Conservation (phyloP, 495 filamentous ascomycete species). For the Cenococcum geophilum region DNA sequence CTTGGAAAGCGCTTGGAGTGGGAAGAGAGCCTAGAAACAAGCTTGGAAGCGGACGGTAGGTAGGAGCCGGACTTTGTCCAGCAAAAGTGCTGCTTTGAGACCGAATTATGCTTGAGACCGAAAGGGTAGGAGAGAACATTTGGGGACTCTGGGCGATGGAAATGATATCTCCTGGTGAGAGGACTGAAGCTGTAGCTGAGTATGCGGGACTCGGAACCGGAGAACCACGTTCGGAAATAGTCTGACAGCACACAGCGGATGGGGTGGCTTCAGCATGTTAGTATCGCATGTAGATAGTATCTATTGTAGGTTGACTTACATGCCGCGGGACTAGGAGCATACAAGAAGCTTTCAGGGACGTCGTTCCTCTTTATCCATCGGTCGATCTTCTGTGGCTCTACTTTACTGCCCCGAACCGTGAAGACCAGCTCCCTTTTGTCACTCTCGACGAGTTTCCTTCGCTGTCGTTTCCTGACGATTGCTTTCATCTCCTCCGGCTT, state of each 20-base stretch:
- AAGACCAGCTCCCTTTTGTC: slow-evolving; percentile 16
- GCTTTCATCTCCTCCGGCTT: slow-evolving; percentile 35
- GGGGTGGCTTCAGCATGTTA: slow-evolving; percentile 24
- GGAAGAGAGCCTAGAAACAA: slow-evolving; percentile 3
- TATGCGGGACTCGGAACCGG: slow-evolving; percentile 16
- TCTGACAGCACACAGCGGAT: slow-evolving; percentile 23
- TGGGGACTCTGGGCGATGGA: slow-evolving; percentile 16
- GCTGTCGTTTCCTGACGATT: slow-evolving; percentile 33
- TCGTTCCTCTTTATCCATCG: slow-evolving; percentile 27
- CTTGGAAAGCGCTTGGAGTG: slow-evolving; percentile 10
- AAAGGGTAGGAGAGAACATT: slow-evolving; percentile 25
- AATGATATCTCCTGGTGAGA: slow-evolving; percentile 12
- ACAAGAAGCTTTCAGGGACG: slow-evolving; percentile 13
- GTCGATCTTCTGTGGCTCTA: too few species aligned
- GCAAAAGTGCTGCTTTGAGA: slow-evolving; percentile 24
- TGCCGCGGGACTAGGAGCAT: slow-evolving; percentile 14
- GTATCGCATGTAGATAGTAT: not conserved
- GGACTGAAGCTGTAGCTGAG: slow-evolving; percentile 12
- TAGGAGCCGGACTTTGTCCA: slow-evolving; percentile 22
- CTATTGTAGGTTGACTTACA: slow-evolving; percentile 17
- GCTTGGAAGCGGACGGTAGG: slow-evolving; percentile 19
- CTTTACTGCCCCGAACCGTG: slow-evolving; percentile 16
- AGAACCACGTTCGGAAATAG: slow-evolving; percentile 24
- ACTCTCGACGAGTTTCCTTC: slow-evolving; percentile 21
- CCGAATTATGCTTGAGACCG: slow-evolving; percentile 23